phyloP scores from a whole-genome alignment of 23 red algal genomes.

The Cyanidioschyzon merolae region DNA sequence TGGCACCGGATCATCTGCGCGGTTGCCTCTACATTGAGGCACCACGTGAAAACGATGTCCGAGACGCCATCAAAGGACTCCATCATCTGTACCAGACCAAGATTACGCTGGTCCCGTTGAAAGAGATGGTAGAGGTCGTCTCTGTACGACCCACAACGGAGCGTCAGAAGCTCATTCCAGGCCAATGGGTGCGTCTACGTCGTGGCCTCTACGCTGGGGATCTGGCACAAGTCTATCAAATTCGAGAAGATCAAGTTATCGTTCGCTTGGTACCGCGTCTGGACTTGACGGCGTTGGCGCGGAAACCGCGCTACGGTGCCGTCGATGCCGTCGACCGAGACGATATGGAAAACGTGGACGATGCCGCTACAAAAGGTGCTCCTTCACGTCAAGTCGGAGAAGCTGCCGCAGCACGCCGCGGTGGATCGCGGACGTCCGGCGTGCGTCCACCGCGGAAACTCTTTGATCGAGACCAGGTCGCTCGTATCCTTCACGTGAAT shows the following conservation, averaged over 20 bases:
- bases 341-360: conserved; percentile 32
- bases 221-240: conserved; percentile 78
- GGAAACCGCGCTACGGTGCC: conserved; percentile 31
- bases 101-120: conserved; percentile 50
- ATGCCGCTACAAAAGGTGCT: too few species aligned
- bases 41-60: conserved; percentile 36
- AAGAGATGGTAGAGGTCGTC: conserved; percentile 89
- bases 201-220: conserved; percentile 80
- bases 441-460: conserved; percentile 66
- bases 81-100: conserved; percentile 44
- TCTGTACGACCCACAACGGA: conserved; percentile 23
- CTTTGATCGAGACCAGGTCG: conserved; percentile 64
- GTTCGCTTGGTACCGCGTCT: conserved; percentile 78
- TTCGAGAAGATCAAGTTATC: conserved; percentile 55
- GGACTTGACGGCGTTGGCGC: conserved; percentile 34
- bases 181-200: conserved; percentile 73
- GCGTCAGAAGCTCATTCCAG: conserved; percentile 34
- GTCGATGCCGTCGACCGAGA: conserved; percentile 32
- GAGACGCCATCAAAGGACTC: conserved; percentile 58
- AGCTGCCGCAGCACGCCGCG: neutral
- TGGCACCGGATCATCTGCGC: conserved; percentile 85
- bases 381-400: neutral
- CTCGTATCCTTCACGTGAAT: conserved; percentile 25
- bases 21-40: conserved; percentile 90
- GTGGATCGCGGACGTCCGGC: neutral